Conservation (phyloP, 768 basidiomycete species). For the Auricularia cornea region DNA sequence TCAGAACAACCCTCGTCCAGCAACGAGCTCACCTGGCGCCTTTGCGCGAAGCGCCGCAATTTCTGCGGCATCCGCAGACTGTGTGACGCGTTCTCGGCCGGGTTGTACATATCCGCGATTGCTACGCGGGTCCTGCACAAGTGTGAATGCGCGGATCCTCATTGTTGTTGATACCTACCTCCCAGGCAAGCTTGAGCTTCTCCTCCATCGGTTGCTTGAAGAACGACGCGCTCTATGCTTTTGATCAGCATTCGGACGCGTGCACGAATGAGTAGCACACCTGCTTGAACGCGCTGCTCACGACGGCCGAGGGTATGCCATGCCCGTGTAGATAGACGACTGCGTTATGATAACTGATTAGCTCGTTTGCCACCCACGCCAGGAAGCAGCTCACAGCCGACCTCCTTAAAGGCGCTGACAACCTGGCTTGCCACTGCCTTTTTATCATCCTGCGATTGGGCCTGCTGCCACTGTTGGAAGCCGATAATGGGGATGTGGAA, state of each 20-base stretch:
- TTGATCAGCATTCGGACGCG: constrained; percentile 8
- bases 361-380: background rate
- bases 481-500: constrained; percentile 73
- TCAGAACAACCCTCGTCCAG: background rate
- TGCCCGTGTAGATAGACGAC: constrained; percentile 73
- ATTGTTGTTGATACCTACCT: constrained; percentile 17
- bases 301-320: constrained; percentile 51
- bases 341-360: constrained; percentile 22
- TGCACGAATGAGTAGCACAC: constrained; percentile 24
- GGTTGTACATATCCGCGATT: constrained; percentile 79
- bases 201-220: constrained; percentile 53
- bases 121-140: constrained; percentile 52
- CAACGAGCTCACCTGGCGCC: constrained; percentile 36
- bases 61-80: constrained; percentile 58
- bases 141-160: background rate
- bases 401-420: constrained; percentile 66
- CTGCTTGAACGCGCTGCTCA: constrained; percentile 58
- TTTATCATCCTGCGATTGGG: constrained; percentile 46
- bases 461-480: constrained; percentile 57
- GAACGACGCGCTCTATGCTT: constrained; percentile 66
- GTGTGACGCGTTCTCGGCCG: constrained; percentile 77
- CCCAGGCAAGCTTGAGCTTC: constrained; percentile 72
- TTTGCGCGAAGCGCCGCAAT: constrained; percentile 65
- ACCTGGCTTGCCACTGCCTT: constrained; percentile 56
- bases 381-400: constrained; percentile 5